Evolutionary conservation across 352 stramenopile genomes (phyloP), one percentile per base, ranked within the genome.

Genomic region (Globisporangium irregulare): DNA sequence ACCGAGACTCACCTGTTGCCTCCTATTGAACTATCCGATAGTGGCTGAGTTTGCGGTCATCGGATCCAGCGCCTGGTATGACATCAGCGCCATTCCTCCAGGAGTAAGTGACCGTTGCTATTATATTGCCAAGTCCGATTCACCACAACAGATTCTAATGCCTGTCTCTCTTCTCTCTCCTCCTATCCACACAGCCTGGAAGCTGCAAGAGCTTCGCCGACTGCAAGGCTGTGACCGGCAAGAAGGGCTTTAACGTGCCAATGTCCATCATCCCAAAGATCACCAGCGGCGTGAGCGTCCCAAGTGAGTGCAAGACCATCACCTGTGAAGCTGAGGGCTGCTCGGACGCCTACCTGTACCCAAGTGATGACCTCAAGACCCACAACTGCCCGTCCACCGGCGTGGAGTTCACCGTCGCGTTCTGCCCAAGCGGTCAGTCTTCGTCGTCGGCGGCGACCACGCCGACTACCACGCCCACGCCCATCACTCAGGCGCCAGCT

Each of bases 201-300:
- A 79, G 74, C 70, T 90, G 83, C 67, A 75, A 65, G 36, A 90
- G 78, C 64, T 82, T 80, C 53, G 73, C 58, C 4, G 72, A 84
- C 9, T 92, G 83, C 68, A 78, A 78, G 62, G 25, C 61, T 7
- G 71, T 59, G 0, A 86, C 83, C 4, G 72, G 78, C 65, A 88
- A 88, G 60, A 77, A 71, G 12, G 84, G 84, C 56, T 92, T 78
- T 75, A 92, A 92, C 57, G 74, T 90, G 29, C 68, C 82, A 25
- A 76, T 92, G 72, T 72, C 73, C 22, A 87, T 92, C 68, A 76
- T 62, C 2, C 84, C 82, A 36, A 59, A 66, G 58, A 71, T 59
- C 38, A 32, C 27, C 8, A 64, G 24, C 50, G 78, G 57, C 43
- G 62, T 66, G 20, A 69, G 7, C 18, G 72, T 76, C 32, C 76